These are phyloP conservation scores for Cetradonia linearis DNA, from an alignment of 495 filamentous ascomycete species.

Conservation along the genomic window DNA sequence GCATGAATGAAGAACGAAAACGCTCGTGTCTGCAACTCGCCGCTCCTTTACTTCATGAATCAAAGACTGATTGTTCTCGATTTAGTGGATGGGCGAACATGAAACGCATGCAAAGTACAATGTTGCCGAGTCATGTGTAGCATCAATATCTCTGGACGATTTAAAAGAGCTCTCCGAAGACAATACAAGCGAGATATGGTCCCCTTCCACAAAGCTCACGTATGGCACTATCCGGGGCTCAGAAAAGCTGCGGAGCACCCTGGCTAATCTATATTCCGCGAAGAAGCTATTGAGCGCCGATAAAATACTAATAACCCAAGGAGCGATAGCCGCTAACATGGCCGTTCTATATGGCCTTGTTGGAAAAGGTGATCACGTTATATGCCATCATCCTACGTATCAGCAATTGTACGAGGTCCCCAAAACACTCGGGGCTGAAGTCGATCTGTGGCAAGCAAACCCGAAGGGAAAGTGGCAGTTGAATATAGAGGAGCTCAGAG, in stretches of 20 bases:
- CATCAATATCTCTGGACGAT: slow-evolving; percentile 68
- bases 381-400: slow-evolving; percentile 85
- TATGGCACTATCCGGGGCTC: slow-evolving; percentile 68
- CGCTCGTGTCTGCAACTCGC: neutral
- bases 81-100: slow-evolving; percentile 81
- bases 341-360: slow-evolving; percentile 64
- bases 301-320: slow-evolving; percentile 66
- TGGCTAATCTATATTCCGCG: slow-evolving; percentile 57
- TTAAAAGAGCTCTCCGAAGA: slow-evolving; percentile 50
- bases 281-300: slow-evolving; percentile 46
- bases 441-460: slow-evolving; percentile 68
- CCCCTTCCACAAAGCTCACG: slow-evolving; percentile 43
- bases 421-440: slow-evolving; percentile 65
- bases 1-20: neutral
- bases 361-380: slow-evolving; percentile 74
- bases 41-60: neutral
- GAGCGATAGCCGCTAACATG: slow-evolving; percentile 80
- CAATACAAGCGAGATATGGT: slow-evolving; percentile 36
- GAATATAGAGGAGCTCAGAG: slow-evolving; percentile 55
- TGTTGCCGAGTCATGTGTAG: slow-evolving; percentile 77
- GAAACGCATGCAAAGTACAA: slow-evolving; percentile 68
- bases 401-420: slow-evolving; percentile 78
- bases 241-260: slow-evolving; percentile 47
- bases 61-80: slow-evolving; percentile 36
- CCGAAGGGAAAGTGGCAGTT: slow-evolving; percentile 56